phyloP scores from a whole-genome alignment of 2,329 filamentous ascomycete genomes.

The Dactylellina parvicollis region DNA sequence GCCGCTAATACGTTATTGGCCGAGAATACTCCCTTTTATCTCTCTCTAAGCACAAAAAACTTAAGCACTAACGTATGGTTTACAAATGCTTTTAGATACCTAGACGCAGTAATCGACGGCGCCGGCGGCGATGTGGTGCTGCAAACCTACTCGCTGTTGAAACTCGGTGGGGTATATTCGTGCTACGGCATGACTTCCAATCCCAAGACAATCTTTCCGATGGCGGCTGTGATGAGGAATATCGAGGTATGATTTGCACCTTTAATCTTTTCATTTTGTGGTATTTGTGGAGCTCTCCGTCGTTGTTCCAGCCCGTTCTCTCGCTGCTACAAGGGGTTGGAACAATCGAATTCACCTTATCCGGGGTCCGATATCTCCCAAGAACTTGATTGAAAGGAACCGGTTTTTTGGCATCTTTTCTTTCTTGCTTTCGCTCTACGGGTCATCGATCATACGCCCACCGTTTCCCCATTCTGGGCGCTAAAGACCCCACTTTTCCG shows the following conservation, averaged over 20 bases:
- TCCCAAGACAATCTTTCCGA: conserved; percentile 86
- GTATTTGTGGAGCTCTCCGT: too few relatives aligned
- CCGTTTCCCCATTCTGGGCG: conserved; percentile 16
- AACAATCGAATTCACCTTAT: too few relatives aligned
- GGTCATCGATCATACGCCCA: conserved; percentile 33
- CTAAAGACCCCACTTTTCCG: conserved; percentile 47
- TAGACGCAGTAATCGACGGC: conserved; percentile 90
- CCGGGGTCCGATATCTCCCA: too few relatives aligned
- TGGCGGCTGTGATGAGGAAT: conserved; percentile 85
- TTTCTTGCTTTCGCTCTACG: too few relatives aligned
- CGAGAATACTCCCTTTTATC: not conserved
- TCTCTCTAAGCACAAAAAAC: not conserved
- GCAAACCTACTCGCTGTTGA: conserved; percentile 71
- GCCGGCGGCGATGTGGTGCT: conserved; percentile 86
- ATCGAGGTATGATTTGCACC: conserved; percentile 72
- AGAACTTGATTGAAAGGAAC: too few relatives aligned
- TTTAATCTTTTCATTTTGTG: too few relatives aligned
- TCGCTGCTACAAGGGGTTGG: too few relatives aligned
- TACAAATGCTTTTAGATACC: conserved; percentile 57
- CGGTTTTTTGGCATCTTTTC: too few relatives aligned
- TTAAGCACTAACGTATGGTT: not conserved
- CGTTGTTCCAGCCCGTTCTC: not conserved
- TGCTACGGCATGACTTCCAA: conserved; percentile 90
- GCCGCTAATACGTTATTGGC: conserved; percentile 49
- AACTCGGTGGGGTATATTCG: conserved; percentile 81